phyloP scores from a whole-genome alignment of 306 rosid species.

The Vigna radiata region DNA sequence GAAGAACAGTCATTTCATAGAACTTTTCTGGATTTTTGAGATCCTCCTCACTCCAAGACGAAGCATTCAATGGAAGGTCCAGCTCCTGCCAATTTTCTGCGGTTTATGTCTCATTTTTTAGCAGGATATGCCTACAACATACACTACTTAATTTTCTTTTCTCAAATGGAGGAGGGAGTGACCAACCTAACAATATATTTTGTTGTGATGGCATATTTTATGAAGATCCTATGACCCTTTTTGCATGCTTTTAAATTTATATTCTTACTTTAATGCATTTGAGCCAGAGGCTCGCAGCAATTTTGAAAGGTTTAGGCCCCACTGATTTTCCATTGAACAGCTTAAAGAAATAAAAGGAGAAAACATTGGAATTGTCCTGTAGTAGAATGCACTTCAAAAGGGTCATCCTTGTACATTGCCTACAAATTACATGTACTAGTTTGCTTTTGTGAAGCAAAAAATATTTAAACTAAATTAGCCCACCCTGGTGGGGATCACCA shows the following conservation, averaged over 20 bases:
- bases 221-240: background rate
- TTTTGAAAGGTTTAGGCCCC: background rate
- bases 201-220: background rate
- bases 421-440: background rate
- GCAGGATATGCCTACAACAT: conserved; percentile 4
- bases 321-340: background rate
- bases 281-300: background rate
- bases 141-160: conserved; percentile 1
- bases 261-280: background rate
- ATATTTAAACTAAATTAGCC: conserved; percentile 1
- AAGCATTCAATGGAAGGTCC: conserved; percentile 85
- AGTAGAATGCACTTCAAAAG: background rate
- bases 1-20: conserved; percentile 92
- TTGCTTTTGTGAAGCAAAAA: background rate
- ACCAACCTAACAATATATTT: conserved; percentile 18
- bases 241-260: background rate
- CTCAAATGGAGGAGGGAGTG: background rate
- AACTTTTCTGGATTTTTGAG: conserved; percentile 83
- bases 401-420: conserved; percentile 1
- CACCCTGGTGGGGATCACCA: background rate
- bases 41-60: conserved; percentile 93
- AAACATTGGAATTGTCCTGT: background rate
- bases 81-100: conserved; percentile 67
- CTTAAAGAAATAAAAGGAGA: background rate
- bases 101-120: conserved; percentile 40